Evolutionary conservation across 805 yeast species (phyloP).

Genomic region (Ogataea neopini): DNA sequence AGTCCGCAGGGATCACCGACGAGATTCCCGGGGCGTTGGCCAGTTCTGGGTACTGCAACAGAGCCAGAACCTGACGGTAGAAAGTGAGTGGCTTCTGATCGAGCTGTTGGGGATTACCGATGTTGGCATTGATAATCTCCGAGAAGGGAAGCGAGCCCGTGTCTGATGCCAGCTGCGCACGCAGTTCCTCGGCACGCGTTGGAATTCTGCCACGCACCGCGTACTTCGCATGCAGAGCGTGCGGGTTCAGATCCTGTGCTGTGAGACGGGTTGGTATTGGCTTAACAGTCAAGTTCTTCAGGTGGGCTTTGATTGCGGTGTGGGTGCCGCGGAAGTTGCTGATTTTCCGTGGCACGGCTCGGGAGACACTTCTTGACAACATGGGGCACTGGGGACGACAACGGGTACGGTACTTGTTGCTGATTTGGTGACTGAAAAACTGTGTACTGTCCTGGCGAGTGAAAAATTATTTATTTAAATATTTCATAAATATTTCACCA

Average conservation of each 20-base stretch:
- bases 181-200: slow-evolving; percentile 85
- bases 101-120: slow-evolving; percentile 97
- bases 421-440: too few relatives aligned
- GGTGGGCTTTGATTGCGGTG: not conserved
- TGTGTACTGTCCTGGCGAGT: too few relatives aligned
- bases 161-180: slow-evolving; percentile 51
- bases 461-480: too few relatives aligned
- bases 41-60: slow-evolving; percentile 82
- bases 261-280: slow-evolving; percentile 30
- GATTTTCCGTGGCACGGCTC: too few relatives aligned
- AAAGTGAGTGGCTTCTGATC: slow-evolving; percentile 95
- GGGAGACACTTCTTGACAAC: too few relatives aligned
- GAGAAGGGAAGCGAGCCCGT: slow-evolving; percentile 73
- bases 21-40: slow-evolving; percentile 39
- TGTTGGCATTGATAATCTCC: slow-evolving; percentile 83
- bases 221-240: slow-evolving; percentile 82
- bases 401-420: too few relatives aligned
- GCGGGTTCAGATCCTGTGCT: slow-evolving; percentile 62
- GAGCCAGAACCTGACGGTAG: slow-evolving; percentile 85
- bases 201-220: slow-evolving; percentile 97
- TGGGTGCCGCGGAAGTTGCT: not conserved
- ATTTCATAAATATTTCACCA: too few relatives aligned
- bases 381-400: too few relatives aligned
- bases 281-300: not conserved
- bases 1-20: slow-evolving; percentile 60